Evolutionary conservation across 371 early-diverging fungal genomes (phyloP).

Genomic region (Mucor racemosus): DNA sequence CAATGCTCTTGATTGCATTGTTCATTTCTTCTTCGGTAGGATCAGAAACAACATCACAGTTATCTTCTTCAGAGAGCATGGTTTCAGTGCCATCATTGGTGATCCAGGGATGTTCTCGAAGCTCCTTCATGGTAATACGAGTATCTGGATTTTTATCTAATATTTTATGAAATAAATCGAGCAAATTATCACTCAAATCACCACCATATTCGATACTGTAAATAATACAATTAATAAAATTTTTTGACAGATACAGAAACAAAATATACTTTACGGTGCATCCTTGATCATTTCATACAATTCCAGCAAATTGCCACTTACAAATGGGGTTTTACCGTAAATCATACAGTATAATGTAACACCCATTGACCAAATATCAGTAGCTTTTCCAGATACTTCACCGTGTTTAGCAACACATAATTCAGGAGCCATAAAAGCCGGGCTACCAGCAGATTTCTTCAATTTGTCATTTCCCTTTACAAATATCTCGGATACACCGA

Average conservation of each 20-base stretch:
- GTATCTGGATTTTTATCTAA: conserved; percentile 81
- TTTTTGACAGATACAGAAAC: neutral
- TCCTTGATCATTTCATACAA: conserved; percentile 76
- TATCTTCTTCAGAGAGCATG: conserved; percentile 80
- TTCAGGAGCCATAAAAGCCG: conserved; percentile 59
- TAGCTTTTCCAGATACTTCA: conserved; percentile 74
- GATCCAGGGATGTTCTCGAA: conserved; percentile 88
- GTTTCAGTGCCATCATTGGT: conserved; percentile 72
- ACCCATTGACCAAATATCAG: conserved; percentile 99
- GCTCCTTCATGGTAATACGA: conserved; percentile 79
- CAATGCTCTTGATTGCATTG: conserved; percentile 75
- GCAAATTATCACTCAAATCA: conserved; percentile 38
- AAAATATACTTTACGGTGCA: conserved; percentile 41
- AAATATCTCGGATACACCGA: conserved; percentile 91
- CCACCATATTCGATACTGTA: conserved; percentile 16
- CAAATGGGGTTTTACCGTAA: conserved; percentile 91
- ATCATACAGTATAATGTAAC: conserved; percentile 94
- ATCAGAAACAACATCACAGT: conserved; percentile 65
- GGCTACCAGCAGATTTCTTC: conserved; percentile 83
- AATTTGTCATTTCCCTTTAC: conserved; percentile 70
- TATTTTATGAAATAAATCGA: conserved; percentile 71
- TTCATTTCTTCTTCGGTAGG: conserved; percentile 87
- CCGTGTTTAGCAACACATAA: conserved; percentile 43
- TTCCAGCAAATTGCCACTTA: conserved; percentile 71
- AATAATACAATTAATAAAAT: neutral